phyloP scores from a whole-genome alignment of 768 basidiomycete genomes.

The Lactarius sanguifluus region DNA sequence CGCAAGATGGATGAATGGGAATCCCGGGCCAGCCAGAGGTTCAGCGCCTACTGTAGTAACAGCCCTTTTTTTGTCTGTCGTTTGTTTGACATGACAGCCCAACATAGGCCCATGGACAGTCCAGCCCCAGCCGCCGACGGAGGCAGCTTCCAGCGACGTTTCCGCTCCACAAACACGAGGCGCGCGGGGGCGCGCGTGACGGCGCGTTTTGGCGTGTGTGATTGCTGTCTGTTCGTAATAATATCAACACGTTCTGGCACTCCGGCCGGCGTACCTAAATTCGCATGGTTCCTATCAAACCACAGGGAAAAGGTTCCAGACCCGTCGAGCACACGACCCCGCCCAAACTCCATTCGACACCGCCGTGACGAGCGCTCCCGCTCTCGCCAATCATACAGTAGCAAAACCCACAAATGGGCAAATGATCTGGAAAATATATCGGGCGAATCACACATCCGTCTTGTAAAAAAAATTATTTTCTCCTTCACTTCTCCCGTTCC shows the following conservation, averaged over 20 bases:
- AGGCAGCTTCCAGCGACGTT: slow-evolving; percentile 21
- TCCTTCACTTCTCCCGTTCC: not conserved
- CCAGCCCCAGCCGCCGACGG: slow-evolving; percentile 18
- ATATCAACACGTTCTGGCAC: no score
- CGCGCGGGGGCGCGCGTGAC: not conserved
- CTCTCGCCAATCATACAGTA: no score
- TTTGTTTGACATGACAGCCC: not conserved
- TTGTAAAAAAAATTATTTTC: slow-evolving; percentile 5
- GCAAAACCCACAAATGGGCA: no score
- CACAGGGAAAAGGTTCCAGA: not conserved
- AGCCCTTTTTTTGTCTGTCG: not conserved
- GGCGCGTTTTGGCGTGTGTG: not conserved
- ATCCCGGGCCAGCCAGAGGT: no score
- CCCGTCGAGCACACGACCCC: not conserved
- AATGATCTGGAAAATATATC: not conserved
- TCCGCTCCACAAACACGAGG: slow-evolving; percentile 29
- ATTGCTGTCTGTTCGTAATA: no score
- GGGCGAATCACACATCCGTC: not conserved
- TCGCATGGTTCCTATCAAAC: not conserved
- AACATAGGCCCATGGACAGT: not conserved
- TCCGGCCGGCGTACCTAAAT: not conserved
- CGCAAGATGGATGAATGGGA: no score
- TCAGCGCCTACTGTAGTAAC: no score
- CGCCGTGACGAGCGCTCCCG: not conserved
- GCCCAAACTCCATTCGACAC: not conserved